These are phyloP conservation scores for Nepenthes alata DNA, from an alignment of 179 eudicot species.

Conservation along the genomic window DNA sequence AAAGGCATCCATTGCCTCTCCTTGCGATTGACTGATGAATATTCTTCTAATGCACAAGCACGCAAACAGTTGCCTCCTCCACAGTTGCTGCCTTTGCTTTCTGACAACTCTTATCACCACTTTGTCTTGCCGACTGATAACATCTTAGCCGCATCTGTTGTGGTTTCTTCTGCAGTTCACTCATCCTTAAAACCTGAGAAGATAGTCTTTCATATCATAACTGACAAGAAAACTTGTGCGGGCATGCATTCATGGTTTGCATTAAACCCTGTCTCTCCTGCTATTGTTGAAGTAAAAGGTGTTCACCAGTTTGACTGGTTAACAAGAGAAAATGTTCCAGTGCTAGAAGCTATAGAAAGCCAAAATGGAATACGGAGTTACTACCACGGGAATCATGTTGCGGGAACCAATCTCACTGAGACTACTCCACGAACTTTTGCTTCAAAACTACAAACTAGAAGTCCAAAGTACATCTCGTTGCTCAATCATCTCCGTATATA, in stretches of 20 bases:
- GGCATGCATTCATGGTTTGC: constrained; percentile 99
- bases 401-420: constrained; percentile 83
- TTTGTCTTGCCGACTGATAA: constrained; percentile 81
- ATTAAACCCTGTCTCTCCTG: constrained; percentile 68
- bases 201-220: constrained; percentile 87
- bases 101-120: constrained; percentile 77
- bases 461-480: constrained; percentile 94
- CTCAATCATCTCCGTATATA: constrained; percentile 96
- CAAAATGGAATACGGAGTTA: constrained; percentile 70
- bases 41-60: constrained; percentile 97
- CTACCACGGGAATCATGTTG: constrained; percentile 88
- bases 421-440: constrained; percentile 82
- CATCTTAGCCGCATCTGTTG: constrained; percentile 93
- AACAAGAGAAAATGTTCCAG: constrained; percentile 94
- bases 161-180: constrained; percentile 71
- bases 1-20: constrained; percentile 93
- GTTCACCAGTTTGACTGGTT: constrained; percentile 98
- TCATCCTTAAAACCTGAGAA: constrained; percentile 62
- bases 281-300: constrained; percentile 86
- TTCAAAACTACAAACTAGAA: constrained; percentile 86
- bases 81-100: constrained; percentile 71
- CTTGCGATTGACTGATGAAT: constrained; percentile 89
- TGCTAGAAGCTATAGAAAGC: constrained; percentile 92
- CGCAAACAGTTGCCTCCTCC: constrained; percentile 94
- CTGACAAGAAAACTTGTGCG: constrained; percentile 97